Evolutionary conservation across 1,284 basidiomycete genomes (phyloP).

Genomic region (Puccinia polysora): DNA sequence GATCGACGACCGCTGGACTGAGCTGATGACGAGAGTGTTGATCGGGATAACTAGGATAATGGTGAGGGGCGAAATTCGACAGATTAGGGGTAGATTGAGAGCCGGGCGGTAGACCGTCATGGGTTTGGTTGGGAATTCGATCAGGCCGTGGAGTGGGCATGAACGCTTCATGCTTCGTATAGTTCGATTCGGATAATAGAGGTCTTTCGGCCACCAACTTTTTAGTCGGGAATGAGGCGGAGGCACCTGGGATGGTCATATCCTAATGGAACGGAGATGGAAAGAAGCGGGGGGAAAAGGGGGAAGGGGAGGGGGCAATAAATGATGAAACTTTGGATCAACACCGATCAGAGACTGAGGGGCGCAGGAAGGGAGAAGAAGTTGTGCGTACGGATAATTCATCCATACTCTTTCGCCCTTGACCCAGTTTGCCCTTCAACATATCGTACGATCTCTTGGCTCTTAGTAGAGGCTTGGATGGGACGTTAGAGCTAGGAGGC

Average conservation of each 20-base stretch:
- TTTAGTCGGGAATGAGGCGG: neutral
- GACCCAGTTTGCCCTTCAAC: conserved; percentile 15
- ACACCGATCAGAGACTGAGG: neutral
- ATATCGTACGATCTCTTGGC: conserved; percentile 38
- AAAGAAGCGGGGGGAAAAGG: too few species aligned
- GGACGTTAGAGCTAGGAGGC: too few species aligned
- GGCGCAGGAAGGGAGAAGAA: neutral
- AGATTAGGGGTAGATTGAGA: too few species aligned
- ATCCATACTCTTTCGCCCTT: conserved; percentile 39
- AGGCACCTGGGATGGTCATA: neutral
- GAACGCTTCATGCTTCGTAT: too few species aligned
- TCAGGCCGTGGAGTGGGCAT: neutral
- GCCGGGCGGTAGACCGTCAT: too few species aligned
- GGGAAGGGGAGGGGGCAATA: too few species aligned
- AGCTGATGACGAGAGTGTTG: too few species aligned
- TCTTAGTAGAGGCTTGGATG: conserved; percentile 9
- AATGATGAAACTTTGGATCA: neutral
- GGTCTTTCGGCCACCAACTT: neutral
- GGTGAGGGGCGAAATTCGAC: too few species aligned
- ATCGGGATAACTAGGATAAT: too few species aligned
- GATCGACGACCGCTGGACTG: too few species aligned
- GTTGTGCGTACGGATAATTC: conserved; percentile 33
- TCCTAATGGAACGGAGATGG: too few species aligned
- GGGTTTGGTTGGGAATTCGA: too few species aligned
- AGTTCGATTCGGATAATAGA: neutral